Evolutionary conservation across 805 yeast species (phyloP).

Genomic region (Candida railenensis): DNA sequence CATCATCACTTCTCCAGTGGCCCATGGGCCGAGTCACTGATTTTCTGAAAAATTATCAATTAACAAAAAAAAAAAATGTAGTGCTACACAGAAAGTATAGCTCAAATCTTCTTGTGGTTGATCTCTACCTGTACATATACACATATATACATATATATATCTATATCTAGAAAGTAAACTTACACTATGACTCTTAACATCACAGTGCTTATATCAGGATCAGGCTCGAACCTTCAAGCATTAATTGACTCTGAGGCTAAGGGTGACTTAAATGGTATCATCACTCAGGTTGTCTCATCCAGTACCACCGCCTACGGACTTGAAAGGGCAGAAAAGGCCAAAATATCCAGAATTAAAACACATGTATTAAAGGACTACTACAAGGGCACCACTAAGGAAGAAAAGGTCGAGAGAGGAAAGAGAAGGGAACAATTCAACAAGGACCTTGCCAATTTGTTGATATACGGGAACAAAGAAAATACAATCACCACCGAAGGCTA

Average conservation of each 20-base stretch:
- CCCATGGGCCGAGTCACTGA: no score
- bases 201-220: slow-evolving; percentile 87
- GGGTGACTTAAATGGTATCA: slow-evolving; percentile 47
- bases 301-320: slow-evolving; percentile 85
- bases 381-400: slow-evolving; percentile 69
- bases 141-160: no score
- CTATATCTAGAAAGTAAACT: no score
- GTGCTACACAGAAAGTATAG: no score
- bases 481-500: slow-evolving; percentile 17
- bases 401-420: slow-evolving; percentile 51
- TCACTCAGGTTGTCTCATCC: slow-evolving; percentile 82
- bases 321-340: slow-evolving; percentile 66
- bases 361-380: slow-evolving; percentile 76
- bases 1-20: no score
- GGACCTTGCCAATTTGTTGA: slow-evolving; percentile 71
- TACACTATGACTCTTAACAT: slow-evolving; percentile 25
- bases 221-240: slow-evolving; percentile 95
- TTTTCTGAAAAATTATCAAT: no score
- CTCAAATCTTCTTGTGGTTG: no score
- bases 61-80: no score
- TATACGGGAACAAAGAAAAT: slow-evolving; percentile 38
- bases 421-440: slow-evolving; percentile 73
- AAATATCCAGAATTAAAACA: slow-evolving; percentile 61
- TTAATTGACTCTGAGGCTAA: slow-evolving; percentile 68
- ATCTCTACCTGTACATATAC: no score